phyloP scores from a whole-genome alignment of 257 asterid genomes.

The Gardenia jasminoides region DNA sequence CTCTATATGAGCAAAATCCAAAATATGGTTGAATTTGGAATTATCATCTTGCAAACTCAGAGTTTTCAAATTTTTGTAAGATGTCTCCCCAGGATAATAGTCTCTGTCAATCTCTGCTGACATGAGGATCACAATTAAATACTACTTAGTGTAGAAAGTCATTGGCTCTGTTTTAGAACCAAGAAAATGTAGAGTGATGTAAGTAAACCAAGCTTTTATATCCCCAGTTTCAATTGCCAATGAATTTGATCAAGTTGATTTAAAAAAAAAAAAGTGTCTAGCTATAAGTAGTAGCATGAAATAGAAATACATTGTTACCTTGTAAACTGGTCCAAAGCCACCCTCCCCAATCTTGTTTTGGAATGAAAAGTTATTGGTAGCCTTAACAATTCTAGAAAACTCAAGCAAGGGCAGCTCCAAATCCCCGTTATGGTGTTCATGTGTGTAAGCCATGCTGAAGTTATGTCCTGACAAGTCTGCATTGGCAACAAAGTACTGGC shows the following conservation, averaged over 20 bases:
- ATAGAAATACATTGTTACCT: constrained; percentile 15
- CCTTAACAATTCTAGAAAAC: constrained; percentile 21
- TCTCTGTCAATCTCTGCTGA: not conserved
- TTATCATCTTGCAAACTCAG: not conserved
- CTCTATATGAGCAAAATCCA: not conserved
- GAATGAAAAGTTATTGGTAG: constrained; percentile 27
- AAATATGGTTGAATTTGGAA: not conserved
- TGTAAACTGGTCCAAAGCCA: constrained; percentile 42
- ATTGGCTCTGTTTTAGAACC: not conserved
- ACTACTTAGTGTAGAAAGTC: not conserved
- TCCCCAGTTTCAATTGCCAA: not conserved
- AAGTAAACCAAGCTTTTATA: not conserved
- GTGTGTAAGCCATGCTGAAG: not conserved
- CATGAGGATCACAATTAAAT: not conserved
- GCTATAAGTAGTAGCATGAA: not conserved
- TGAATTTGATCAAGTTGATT: not conserved
- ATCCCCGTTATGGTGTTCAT: constrained; percentile 10
- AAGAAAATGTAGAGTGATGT: not conserved
- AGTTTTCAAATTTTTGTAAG: not conserved
- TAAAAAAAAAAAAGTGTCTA: no score
- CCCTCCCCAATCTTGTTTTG: constrained; percentile 43
- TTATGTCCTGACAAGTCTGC: constrained; percentile 2
- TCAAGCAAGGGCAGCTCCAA: constrained; percentile 30
- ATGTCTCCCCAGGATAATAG: not conserved
- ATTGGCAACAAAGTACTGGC: not conserved